A percentile compares a stretch with the other conserved stretches of the same genome.
Evolutionary conservation across 1,139 yeast genomes (phyloP).

Genomic region (Kodamaea anthophila): DNA sequence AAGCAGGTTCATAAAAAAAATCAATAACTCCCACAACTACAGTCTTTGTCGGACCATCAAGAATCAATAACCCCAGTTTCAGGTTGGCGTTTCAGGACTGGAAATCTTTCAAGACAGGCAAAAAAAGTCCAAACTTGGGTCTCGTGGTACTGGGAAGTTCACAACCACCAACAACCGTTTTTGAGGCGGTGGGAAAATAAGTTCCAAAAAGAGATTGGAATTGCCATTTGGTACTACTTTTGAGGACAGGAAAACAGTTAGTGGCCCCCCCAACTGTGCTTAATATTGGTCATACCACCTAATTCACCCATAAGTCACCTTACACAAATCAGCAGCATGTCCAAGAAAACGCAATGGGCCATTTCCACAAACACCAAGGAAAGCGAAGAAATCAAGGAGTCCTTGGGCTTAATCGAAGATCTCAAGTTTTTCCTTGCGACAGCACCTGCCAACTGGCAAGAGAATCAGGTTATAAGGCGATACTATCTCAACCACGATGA

Average conservation of each 20-base stretch:
- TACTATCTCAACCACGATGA: slow-evolving; percentile 85
- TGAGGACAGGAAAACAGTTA: too few relatives aligned
- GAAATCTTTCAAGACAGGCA: background rate
- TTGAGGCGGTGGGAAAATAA: slow-evolving; percentile 4
- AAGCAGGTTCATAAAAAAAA: slow-evolving; percentile 1
- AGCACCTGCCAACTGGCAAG: slow-evolving; percentile 94
- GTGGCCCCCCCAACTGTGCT: too few relatives aligned
- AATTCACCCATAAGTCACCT: background rate
- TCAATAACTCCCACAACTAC: too few relatives aligned
- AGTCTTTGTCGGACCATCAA: too few relatives aligned
- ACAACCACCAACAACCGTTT: slow-evolving; percentile 2
- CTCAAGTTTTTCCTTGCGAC: slow-evolving; percentile 80
- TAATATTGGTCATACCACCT: too few relatives aligned
- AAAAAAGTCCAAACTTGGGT: slow-evolving; percentile 1
- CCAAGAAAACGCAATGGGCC: slow-evolving; percentile 2
- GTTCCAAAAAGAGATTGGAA: slow-evolving; percentile 1
- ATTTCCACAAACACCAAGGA: slow-evolving; percentile 4
- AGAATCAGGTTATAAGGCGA: slow-evolving; percentile 78
- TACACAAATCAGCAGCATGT: slow-evolving; percentile 1
- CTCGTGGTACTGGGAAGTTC: slow-evolving; percentile 1
- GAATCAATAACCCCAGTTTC: background rate
- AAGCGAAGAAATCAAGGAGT: slow-evolving; percentile 35
- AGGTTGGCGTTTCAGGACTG: background rate
- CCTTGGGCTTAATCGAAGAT: slow-evolving; percentile 64
- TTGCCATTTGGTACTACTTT: too few relatives aligned